Percentiles rank a stretch among this genome's conserved stretches.
Conservation (phyloP, 2,329 filamentous ascomycete species). For the Trichoderma sp. region DNA sequence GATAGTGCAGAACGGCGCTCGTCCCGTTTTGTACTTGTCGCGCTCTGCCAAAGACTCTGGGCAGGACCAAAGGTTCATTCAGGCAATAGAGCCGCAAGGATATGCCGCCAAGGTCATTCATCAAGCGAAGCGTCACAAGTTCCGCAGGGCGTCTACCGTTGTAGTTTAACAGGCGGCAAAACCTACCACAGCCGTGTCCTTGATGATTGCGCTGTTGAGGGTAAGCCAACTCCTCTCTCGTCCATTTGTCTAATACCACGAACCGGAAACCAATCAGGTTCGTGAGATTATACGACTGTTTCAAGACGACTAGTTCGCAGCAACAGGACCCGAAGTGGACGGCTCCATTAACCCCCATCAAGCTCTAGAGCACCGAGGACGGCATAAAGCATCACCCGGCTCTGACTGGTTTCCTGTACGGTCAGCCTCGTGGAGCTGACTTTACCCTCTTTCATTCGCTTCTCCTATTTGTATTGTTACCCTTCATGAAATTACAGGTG, state of each 20-base stretch:
- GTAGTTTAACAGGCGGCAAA: constrained; percentile 34
- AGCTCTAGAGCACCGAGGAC: constrained; percentile 15
- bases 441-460: background rate
- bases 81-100: constrained; percentile 24
- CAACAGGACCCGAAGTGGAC: constrained; percentile 36
- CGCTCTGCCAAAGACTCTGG: constrained; percentile 21
- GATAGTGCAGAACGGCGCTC: constrained; percentile 39
- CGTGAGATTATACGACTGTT: background rate
- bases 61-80: constrained; percentile 16
- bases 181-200: constrained; percentile 41
- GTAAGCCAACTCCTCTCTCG: background rate
- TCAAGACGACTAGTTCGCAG: constrained; percentile 35
- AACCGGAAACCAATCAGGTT: background rate
- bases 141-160: constrained; percentile 19
- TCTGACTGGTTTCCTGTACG: background rate
- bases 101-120: constrained; percentile 11
- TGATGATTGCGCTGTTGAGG: constrained; percentile 40
- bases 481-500: background rate
- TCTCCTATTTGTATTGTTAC: background rate
- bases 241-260: background rate
- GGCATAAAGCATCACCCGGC: background rate
- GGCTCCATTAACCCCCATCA: constrained; percentile 42
- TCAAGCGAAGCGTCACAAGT: constrained; percentile 22
- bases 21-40: constrained; percentile 25
- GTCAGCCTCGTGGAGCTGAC: background rate